A percentile compares a stretch with the other conserved stretches of the same genome.
Evolutionary conservation across 345 rosid species (phyloP).

Genomic region (Corchorus olitorius): DNA sequence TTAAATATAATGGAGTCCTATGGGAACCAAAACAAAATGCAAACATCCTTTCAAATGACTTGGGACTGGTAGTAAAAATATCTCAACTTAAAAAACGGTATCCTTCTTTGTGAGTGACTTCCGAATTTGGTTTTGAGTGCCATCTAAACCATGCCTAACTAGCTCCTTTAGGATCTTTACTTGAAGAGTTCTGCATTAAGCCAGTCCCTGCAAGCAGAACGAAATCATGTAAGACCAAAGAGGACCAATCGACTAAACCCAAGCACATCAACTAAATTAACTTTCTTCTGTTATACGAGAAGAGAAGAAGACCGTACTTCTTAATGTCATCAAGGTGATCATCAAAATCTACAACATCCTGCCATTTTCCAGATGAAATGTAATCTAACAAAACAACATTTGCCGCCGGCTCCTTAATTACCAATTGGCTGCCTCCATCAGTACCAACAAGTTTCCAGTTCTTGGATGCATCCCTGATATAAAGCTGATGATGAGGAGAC

Average conservation of each 20-base stretch:
- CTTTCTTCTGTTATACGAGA: not conserved
- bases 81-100: no score
- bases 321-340: constrained; percentile 91
- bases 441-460: constrained; percentile 76
- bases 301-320: constrained; percentile 51
- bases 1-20: no score
- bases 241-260: not conserved
- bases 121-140: no score
- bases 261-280: not conserved
- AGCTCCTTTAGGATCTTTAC: constrained; percentile 27
- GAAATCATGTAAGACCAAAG: constrained; percentile 7
- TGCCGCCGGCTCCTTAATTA: constrained; percentile 81
- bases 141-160: no score
- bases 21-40: no score
- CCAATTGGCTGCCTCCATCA: constrained; percentile 66
- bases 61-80: no score
- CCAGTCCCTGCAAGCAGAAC: constrained; percentile 79
- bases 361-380: constrained; percentile 79
- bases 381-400: constrained; percentile 67
- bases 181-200: constrained; percentile 85
- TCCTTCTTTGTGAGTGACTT: no score
- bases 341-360: constrained; percentile 79
- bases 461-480: constrained; percentile 82
- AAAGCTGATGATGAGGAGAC: constrained; percentile 51
- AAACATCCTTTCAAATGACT: no score